Conservation (phyloP, 164 flowering plant genomes). For the Macadamia tetraphylla region DNA sequence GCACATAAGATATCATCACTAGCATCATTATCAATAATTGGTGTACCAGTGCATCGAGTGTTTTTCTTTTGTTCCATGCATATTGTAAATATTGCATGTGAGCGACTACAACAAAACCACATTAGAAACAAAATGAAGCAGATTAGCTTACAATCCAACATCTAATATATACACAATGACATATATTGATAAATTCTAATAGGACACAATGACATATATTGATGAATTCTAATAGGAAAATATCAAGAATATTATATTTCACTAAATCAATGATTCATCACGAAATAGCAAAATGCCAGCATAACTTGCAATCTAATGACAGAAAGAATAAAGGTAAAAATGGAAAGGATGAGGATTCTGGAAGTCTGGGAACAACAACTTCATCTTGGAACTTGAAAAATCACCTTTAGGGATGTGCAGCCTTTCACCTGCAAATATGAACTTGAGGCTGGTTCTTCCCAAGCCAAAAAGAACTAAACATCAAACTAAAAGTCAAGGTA, state of each 20-base stretch:
- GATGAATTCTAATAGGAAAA: not conserved
- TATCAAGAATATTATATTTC: not conserved
- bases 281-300: not conserved
- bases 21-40: slow-evolving; percentile 38
- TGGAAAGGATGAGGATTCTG: too few relatives aligned
- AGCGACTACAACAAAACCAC: slow-evolving; percentile 57
- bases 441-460: too few relatives aligned
- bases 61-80: slow-evolving; percentile 80
- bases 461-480: too few relatives aligned
- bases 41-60: slow-evolving; percentile 10
- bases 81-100: slow-evolving; percentile 99
- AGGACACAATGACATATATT: not conserved
- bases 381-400: too few relatives aligned
- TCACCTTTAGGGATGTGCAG: too few relatives aligned
- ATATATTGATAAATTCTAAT: not conserved
- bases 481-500: too few relatives aligned
- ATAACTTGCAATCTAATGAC: not conserved
- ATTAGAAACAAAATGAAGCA: not conserved
- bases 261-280: not conserved
- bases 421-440: too few relatives aligned
- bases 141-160: not conserved
- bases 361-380: too few relatives aligned
- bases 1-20: slow-evolving; percentile 78
- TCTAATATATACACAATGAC: not conserved
- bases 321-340: too few relatives aligned